Evolutionary conservation across 805 yeast species (phyloP).

Genomic region (Zygotorulaspora danielsina): DNA sequence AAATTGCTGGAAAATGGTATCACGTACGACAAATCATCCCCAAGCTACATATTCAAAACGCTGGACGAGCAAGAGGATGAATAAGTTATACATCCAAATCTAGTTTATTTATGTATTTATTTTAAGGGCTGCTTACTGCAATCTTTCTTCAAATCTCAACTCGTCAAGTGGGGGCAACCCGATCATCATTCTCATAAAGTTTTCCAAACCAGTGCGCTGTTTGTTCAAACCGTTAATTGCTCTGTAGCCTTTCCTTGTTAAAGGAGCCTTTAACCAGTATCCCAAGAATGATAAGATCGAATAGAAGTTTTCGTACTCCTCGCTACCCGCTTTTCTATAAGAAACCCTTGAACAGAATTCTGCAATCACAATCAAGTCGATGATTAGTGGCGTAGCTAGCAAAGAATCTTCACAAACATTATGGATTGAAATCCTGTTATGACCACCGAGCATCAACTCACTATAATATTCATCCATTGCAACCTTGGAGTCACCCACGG

Average conservation of each 20-base stretch:
- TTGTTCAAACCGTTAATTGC: constrained; percentile 92
- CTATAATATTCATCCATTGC: constrained; percentile 99
- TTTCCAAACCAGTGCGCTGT: constrained; percentile 90
- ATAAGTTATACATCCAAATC: constrained; percentile 1
- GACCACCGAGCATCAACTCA: constrained; percentile 96
- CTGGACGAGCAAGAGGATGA: constrained; percentile 64
- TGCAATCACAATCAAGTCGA: constrained; percentile 83
- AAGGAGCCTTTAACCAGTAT: constrained; percentile 96
- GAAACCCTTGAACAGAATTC: constrained; percentile 86
- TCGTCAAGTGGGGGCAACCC: constrained; percentile 90
- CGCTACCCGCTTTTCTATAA: constrained; percentile 54
- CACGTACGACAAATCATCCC: constrained; percentile 47
- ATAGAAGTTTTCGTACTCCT: constrained; percentile 62
- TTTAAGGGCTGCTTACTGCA: constrained; percentile 11
- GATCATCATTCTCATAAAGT: constrained; percentile 80
- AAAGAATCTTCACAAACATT: constrained; percentile 95
- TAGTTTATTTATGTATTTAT: constrained; percentile 3
- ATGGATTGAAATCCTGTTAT: constrained; percentile 88
- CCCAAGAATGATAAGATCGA: constrained; percentile 81
- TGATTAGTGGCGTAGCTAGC: constrained; percentile 90
- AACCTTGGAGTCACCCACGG: constrained; percentile 94
- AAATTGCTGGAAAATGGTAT: constrained; percentile 77
- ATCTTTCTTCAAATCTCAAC: constrained; percentile 89
- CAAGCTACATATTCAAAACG: constrained; percentile 53
- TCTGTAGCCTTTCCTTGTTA: constrained; percentile 84